Evolutionary conservation across 805 yeast species (phyloP), one percentile per base, ranked within the genome.

Genomic region (Nakazawaea ambrosiae): DNA sequence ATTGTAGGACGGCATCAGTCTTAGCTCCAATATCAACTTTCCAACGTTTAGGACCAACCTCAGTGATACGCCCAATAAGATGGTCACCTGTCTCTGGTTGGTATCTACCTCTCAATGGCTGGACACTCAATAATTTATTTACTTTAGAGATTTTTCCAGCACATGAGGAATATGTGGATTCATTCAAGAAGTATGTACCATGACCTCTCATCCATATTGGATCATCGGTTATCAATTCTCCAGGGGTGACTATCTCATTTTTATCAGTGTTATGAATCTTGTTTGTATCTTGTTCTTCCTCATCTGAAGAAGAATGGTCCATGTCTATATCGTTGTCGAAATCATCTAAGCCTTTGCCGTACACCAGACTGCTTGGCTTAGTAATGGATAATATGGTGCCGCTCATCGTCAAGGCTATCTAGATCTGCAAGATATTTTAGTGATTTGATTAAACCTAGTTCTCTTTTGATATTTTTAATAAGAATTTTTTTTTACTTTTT

Each of bases 131-230:
- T 41, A 92, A 67, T 50, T 89, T 77, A 58, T 92, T 92, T 37
- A 89, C 96, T 45, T 90, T 70, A 1, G 84, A 73, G 4, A 92
- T 80, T 9, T 79, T 78, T 4, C 99, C 99, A 0, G 96, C 96
- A 5, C 90, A 96, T 0, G 97, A 81, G 3, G 96, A 81, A 56
- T 75, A 87, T 0, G 96, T 87, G 48, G 71, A 66, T 46, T 81
- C 81, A 24, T 76, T 78, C 27, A 82, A 61, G 47, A 80, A 75
- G 56, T 87, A 92, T 0, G 97, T 92, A 5, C 98, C 98, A 54
- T 90, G 98, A 22, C 98, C 98, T 53, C 95, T 75, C 98, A 92
- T 92, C 97, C 97, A 92, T 2, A 81, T 72, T 5, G 96, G 85
- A 52, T 92, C 97, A 48, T 85, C 92, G 0, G 97, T 92, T n/a